These are phyloP conservation scores for Talaromyces sp. DNA, from an alignment of 2,329 filamentous ascomycete species.

Conservation along the genomic window DNA sequence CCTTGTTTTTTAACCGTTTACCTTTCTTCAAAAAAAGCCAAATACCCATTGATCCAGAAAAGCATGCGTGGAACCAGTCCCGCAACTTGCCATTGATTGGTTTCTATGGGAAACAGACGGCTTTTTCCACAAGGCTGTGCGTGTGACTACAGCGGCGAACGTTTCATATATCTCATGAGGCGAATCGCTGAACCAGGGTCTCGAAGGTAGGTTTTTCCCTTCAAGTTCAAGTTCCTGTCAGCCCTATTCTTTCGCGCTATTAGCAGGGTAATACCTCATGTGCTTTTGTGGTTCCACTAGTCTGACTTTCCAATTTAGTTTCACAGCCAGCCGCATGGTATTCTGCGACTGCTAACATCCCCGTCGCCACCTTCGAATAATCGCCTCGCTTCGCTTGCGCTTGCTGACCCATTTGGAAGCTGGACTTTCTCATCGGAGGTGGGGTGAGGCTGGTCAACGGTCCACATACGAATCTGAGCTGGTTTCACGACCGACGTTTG, in stretches of 20 bases:
- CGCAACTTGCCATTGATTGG: constrained; percentile 20
- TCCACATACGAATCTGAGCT: constrained; percentile 20
- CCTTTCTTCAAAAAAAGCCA: not conserved
- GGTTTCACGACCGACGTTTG: constrained; percentile 28
- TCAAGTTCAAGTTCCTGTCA: too few species aligned
- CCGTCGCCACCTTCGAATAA: constrained; percentile 8
- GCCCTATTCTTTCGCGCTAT: constrained; percentile 19
- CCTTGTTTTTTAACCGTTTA: not conserved
- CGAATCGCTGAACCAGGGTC: constrained; percentile 26
- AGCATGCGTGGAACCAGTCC: constrained; percentile 22
- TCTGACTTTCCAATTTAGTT: constrained; percentile 23
- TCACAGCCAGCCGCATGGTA: constrained; percentile 18
- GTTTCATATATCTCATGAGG: constrained; percentile 30
- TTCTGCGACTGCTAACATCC: constrained; percentile 1
- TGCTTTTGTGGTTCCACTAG: constrained; percentile 9
- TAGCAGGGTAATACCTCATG: constrained; percentile 11
- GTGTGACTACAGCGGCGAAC: constrained; percentile 27
- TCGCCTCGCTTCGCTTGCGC: constrained; percentile 7
- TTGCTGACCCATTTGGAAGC: constrained; percentile 20
- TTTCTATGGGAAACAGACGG: constrained; percentile 29
- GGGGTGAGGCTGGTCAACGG: constrained; percentile 18
- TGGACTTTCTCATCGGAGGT: constrained; percentile 24
- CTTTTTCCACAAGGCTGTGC: constrained; percentile 22
- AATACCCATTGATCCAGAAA: constrained; percentile 1
- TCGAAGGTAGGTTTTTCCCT: constrained; percentile 14